Percentiles rank a stretch among this genome's conserved stretches.
These are phyloP conservation scores for Aureobasidium sp. DNA, from an alignment of 2,329 filamentous ascomycete genomes.

Conservation along the genomic window DNA sequence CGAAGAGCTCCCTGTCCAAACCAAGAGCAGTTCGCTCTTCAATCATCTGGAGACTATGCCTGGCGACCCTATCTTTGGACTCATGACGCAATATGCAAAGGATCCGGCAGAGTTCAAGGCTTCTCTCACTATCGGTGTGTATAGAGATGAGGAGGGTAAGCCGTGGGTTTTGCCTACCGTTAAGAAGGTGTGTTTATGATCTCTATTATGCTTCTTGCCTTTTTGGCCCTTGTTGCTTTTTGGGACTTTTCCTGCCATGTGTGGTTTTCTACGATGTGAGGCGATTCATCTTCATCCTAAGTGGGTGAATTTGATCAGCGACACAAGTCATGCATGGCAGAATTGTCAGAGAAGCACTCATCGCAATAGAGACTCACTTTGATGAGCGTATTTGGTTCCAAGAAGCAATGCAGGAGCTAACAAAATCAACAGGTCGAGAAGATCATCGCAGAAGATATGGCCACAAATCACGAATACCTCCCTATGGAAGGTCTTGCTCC, in stretches of 20 bases:
- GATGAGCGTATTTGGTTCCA: too few relatives aligned
- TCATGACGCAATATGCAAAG: constrained; percentile 74
- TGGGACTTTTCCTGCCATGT: neutral
- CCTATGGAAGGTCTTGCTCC: constrained; percentile 76
- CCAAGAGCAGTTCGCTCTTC: constrained; percentile 2
- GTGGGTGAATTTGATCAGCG: too few relatives aligned
- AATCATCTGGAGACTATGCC: neutral
- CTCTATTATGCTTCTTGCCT: neutral
- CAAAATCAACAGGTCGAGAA: constrained; percentile 75
- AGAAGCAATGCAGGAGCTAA: constrained; percentile 57
- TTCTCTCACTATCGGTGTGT: constrained; percentile 84
- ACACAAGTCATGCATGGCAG: too few relatives aligned
- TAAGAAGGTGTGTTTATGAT: constrained; percentile 52
- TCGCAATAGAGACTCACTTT: too few relatives aligned
- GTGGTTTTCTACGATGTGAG: too few relatives aligned
- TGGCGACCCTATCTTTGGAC: constrained; percentile 69
- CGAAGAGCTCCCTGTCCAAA: neutral
- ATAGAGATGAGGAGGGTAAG: constrained; percentile 83
- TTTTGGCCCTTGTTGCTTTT: neutral
- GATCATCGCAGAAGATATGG: constrained; percentile 48
- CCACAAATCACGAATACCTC: constrained; percentile 69
- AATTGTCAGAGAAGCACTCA: too few relatives aligned
- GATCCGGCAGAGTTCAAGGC: constrained; percentile 70
- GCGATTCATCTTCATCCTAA: too few relatives aligned
- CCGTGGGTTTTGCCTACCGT: constrained; percentile 91